Evolutionary conservation across 164 flowering plant genomes (phyloP), one percentile per base, ranked within the genome.

Genomic region (Cinnamomum chago): DNA sequence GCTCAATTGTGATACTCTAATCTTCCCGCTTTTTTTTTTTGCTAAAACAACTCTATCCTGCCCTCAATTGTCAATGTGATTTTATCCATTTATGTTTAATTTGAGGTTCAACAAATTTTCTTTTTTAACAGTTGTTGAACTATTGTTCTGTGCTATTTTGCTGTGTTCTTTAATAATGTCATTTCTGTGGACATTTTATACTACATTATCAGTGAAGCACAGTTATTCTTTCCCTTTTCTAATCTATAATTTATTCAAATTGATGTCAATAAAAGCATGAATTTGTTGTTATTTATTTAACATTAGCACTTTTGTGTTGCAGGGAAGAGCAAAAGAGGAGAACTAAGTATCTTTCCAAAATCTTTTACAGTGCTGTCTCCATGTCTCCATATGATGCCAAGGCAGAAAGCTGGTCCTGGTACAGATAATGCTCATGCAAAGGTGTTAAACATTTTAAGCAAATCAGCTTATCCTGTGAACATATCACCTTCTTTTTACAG

Each of bases 301-400:
- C 13, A 14, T 20, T 15, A 20, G 60, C n/a, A 3, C 60, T 55
- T 55, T 55, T 67, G 33, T 60, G 70, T 28, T 35, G 50, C 78
- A 95, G 99, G 99, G 22, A 95, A 91, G 82, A 88, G 90, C 71
- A 92, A 89, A 81, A 90, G 86, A 72, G 99, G 99, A 25, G 99
- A 95, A 84, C 82, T 95, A 9, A 93, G 97, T 79, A 84, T 95
- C 65, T 95, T 95, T 65, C 97, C 99, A 15, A 89, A 80, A 77
- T 78, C 85, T 24, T 89, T 95, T 72, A 68, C 55, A 14, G 89
- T 91, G 52, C 82, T 95, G 62, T 90, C 98, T 11, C 97, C 89
- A 69, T 92, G 99, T 79, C 92, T 95, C 14, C 96, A 93, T 74
- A 93, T 95, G 99, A 81, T 95, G 93, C 98, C 99, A 10, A 88